Base-by-base conservation (phyloP, 2,329 filamentous ascomycete species). In the Zymoseptoria ardabiliae region DNA sequence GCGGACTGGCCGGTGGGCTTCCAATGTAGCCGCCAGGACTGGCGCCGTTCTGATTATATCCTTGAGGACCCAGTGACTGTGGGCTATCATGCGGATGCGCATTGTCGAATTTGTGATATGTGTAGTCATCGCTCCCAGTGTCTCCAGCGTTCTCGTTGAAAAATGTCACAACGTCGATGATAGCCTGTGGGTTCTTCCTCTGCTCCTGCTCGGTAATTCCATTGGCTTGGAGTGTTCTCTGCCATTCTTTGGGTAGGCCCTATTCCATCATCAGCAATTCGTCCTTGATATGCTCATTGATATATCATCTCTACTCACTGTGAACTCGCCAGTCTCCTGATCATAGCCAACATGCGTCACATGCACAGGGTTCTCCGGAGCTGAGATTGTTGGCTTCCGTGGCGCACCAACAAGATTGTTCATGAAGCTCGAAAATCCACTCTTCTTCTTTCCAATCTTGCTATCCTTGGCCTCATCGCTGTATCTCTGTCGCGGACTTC, bases 321-420 rank as follows among this genome's bases (percentile, higher is more conserved):
- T 97, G 75, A 96, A 99, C 77, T 96, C 90, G 66, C 94, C 94
- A 3, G 94, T 97, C 70, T 90, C 84, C 77, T 94, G 96, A 76
- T 99, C 93, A 74, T 96, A 97, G 68, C 93, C 93, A 66, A 99
- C 94, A 75, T 99, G 94, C 59, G 93, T 97, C 69, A 99, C 90
- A 76, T 97, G 94, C 61, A 97, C 91, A 54, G 94, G 94, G 70
- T 99, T 97, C 75, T 96, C 92, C 57, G 94, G 94, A 45, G 91
- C 90, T n/a, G 94, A 97, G 69, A 99, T 99, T 74, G 93, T 85
- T 53, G 94, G 91, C 65, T 91, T 90, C 75, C 92, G 90, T 56
- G 90, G 91, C 41, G 91, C 93, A 65, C 90, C 89, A 60, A 95
- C 86, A 71, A 86, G 79, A 72, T 87, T 93, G 73, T 87, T 93